Evolutionary conservation across 192 early-diverging fungal genomes (phyloP).

Genomic region (Rhizophlyctis rosea): DNA sequence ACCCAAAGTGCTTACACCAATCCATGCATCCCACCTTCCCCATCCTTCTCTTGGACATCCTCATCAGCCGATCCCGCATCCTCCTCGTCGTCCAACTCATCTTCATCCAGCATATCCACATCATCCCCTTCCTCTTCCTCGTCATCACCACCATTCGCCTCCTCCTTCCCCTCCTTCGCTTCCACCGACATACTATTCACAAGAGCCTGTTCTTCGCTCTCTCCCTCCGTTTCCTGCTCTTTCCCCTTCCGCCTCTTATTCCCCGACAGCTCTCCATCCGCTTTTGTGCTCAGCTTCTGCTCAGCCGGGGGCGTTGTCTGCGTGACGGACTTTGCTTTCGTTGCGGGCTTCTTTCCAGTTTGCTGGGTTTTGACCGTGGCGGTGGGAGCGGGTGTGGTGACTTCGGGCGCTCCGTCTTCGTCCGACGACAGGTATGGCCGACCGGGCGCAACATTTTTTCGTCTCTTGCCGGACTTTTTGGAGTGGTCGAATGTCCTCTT

Average conservation of each 20-base stretch:
- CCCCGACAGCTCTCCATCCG: not conserved
- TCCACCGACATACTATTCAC: not conserved
- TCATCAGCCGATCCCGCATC: slow-evolving; percentile 20
- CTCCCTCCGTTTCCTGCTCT: not conserved
- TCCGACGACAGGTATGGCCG: not conserved
- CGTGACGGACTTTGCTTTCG: not conserved
- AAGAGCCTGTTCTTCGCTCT: not conserved
- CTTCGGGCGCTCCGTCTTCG: not conserved
- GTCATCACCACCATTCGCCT: not conserved
- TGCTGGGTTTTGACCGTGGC: not conserved
- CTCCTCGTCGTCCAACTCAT: slow-evolving; percentile 33
- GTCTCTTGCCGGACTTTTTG: not conserved
- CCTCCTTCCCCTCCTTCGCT: not conserved
- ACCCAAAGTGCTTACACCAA: slow-evolving; percentile 26
- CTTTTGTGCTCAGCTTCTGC: not conserved
- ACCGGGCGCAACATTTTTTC: not conserved
- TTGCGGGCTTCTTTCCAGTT: not conserved
- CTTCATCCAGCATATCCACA: slow-evolving; percentile 22
- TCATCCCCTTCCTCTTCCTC: slow-evolving; percentile 43
- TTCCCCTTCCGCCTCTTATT: not conserved
- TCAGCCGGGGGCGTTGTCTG: not conserved
- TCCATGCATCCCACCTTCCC: slow-evolving; percentile 27
- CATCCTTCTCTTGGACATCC: slow-evolving; percentile 39
- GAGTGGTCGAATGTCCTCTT: not conserved
- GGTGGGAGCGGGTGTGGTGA: not conserved